Base-by-base conservation (phyloP, 2,329 filamentous ascomycete genomes). In the Aspergillus brunneoviolaceus region DNA sequence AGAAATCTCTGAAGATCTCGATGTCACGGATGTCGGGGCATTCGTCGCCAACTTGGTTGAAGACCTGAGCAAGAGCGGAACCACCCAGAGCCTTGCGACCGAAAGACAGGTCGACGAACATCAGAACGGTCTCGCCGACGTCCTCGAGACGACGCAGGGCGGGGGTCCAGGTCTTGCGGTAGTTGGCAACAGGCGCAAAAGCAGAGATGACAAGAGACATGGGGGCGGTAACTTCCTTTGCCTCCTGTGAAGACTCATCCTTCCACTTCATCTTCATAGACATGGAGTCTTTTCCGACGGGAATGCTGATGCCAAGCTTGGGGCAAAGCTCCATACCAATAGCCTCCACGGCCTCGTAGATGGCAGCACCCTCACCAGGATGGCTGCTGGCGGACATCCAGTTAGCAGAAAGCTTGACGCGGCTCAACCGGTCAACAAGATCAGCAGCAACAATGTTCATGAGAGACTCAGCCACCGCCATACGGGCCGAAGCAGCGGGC, bases 351-450 rank as follows among this genome's bases (percentile, higher is more conserved):
- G 93, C 95, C 76, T 97, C 92, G 71, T 96, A 98, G 33, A 98
- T 83, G 16, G 89, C 92, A 45, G 94, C 93, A 47, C 92, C 93
- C 77, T 99, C 95, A 51, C 95, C 95, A 23, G 91, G 89, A 74
- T 97, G 92, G 72, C 88, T 92, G 62, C 93, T 91, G n/a, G 94
- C 94, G 3, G 92, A 93, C 95, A 98, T 98, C 94, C 94, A 99
- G 79, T 99, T 98, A 53, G 94, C 94, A 3, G 93, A 97, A 10
- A 98, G 85, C 73, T 94, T 89, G 63, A 98, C 88, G 49, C 91
- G 87, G 61, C 85, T 85, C 55, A 98, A 80, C 57, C 90, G 87
- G 50, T 89, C 90, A 58, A 88, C 84, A 23, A 89, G 79, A 73
- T 90, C 84, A 21, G 89, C 91, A 58, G 95, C 95, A 42, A 91